phyloP scores from a whole-genome alignment of 1,284 basidiomycete species.

The Amylostereum chailletii region DNA sequence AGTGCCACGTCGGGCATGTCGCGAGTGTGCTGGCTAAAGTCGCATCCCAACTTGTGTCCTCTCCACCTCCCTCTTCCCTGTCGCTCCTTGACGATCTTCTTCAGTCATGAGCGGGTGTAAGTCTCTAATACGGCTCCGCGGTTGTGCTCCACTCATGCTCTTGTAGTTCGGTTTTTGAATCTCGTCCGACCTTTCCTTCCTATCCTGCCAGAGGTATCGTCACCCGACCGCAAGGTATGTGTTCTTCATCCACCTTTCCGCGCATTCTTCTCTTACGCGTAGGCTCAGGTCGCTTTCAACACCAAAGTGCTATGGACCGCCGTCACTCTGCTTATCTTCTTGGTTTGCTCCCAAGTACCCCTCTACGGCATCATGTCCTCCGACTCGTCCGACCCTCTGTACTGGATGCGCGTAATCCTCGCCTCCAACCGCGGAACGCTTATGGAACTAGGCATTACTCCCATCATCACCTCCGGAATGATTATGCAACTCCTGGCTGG shows the following conservation, averaged over 20 bases:
- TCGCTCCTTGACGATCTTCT: conserved; percentile 22
- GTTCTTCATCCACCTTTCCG: conserved; percentile 4
- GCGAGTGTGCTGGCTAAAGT: background rate
- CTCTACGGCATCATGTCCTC: conserved; percentile 98
- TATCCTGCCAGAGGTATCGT: conserved; percentile 90
- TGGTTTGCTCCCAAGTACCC: conserved; percentile 95
- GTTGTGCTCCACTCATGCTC: conserved; percentile 2
- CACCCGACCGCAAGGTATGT: conserved; percentile 87
- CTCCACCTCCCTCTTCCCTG: conserved; percentile 3
- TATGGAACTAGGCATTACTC: conserved; percentile 98
- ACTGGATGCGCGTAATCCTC: conserved; percentile 99
- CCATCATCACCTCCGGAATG: conserved; percentile 97
- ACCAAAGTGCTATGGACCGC: conserved; percentile 97
- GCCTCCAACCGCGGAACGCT: conserved; percentile 97
- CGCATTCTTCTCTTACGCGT: conserved; percentile 8
- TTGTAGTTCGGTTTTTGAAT: conserved; percentile 85
- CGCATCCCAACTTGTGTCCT: background rate
- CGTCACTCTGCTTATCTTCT: conserved; percentile 94
- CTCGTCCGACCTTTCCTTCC: conserved; percentile 94
- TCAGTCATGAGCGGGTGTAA: conserved; percentile 31
- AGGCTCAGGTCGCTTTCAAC: conserved; percentile 79
- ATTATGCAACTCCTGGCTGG: conserved; percentile 99
- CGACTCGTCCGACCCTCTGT: conserved; percentile 95
- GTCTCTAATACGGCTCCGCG: conserved; percentile 8
- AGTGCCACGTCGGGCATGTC: conserved; percentile 12